Evolutionary conservation across 805 yeast genomes (phyloP).

Genomic region (Candida railenensis): DNA sequence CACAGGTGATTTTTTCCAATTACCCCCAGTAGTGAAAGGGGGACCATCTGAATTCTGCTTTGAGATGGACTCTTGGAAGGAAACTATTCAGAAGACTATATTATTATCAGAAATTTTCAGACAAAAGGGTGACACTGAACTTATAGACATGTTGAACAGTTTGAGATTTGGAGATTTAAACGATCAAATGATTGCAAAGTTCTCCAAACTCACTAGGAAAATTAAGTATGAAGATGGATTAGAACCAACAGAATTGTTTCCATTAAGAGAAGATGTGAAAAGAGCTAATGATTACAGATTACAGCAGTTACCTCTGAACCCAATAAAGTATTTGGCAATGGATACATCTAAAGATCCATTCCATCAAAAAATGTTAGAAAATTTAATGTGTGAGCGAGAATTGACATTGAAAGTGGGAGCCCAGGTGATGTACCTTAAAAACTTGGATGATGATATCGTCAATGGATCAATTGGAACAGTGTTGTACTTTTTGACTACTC

Average conservation of each 20-base stretch:
- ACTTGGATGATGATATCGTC: constrained; percentile 70
- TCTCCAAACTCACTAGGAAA: constrained; percentile 55
- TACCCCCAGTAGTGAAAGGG: constrained; percentile 77
- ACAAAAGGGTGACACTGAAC: constrained; percentile 75
- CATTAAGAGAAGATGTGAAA: constrained; percentile 82
- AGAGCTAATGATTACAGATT: constrained; percentile 55
- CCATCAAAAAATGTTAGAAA: constrained; percentile 42
- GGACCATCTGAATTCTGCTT: constrained; percentile 61
- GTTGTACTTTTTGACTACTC: constrained; percentile 45
- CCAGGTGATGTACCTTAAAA: constrained; percentile 92
- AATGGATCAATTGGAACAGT: constrained; percentile 91
- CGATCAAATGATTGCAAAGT: constrained; percentile 44
- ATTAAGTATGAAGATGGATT: constrained; percentile 70
- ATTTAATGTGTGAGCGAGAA: constrained; percentile 67
- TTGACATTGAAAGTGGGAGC: constrained; percentile 77
- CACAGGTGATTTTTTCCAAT: constrained; percentile 95
- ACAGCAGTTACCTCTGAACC: constrained; percentile 44
- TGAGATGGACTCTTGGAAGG: constrained; percentile 69
- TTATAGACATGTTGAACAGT: constrained; percentile 77
- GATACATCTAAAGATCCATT: constrained; percentile 27
- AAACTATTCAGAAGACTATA: constrained; percentile 61
- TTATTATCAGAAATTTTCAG: constrained; percentile 80
- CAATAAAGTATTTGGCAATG: constrained; percentile 40
- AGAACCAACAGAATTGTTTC: constrained; percentile 71
- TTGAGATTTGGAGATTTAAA: constrained; percentile 72